Percentiles rank a stretch among this genome's conserved stretches.
Conservation (phyloP, 2,329 filamentous ascomycete genomes). For the Cryphonectria nitschkei region DNA sequence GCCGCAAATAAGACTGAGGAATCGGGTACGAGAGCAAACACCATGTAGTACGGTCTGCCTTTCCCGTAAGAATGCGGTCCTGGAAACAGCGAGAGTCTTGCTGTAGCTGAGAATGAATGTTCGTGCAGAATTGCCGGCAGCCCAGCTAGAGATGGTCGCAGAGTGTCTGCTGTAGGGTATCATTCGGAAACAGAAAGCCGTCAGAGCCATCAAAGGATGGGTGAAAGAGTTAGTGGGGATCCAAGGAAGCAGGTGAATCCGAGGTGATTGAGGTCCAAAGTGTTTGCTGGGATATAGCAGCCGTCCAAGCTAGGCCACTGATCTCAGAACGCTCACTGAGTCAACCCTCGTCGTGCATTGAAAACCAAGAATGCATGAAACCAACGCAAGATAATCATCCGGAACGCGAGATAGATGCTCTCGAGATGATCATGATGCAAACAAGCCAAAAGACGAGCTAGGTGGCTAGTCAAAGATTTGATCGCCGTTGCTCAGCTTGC, state of each 20-base stretch:
- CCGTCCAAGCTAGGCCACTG: constrained; percentile 7
- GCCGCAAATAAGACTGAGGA: neutral
- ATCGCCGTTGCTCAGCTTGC: constrained; percentile 44
- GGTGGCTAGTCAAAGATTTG: neutral
- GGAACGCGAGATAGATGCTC: neutral
- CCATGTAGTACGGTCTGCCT: neutral
- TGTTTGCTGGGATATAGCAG: neutral
- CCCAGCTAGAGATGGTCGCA: neutral
- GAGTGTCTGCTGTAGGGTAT: constrained; percentile 1
- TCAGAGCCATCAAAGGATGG: neutral
- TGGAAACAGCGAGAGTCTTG: neutral
- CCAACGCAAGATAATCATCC: neutral
- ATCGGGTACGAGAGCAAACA: neutral
- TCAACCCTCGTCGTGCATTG: neutral
- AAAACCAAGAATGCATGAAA: neutral
- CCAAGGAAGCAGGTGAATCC: neutral
- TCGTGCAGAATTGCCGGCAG: neutral
- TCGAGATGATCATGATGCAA: neutral
- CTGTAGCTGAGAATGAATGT: neutral
- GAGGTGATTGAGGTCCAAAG: neutral
- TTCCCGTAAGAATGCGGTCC: neutral
- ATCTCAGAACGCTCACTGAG: neutral
- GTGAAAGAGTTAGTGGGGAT: neutral
- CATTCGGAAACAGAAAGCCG: neutral
- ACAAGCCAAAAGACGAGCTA: neutral